Evolutionary conservation across 306 rosid species (phyloP).

Genomic region (Mimosa bimucronata): DNA sequence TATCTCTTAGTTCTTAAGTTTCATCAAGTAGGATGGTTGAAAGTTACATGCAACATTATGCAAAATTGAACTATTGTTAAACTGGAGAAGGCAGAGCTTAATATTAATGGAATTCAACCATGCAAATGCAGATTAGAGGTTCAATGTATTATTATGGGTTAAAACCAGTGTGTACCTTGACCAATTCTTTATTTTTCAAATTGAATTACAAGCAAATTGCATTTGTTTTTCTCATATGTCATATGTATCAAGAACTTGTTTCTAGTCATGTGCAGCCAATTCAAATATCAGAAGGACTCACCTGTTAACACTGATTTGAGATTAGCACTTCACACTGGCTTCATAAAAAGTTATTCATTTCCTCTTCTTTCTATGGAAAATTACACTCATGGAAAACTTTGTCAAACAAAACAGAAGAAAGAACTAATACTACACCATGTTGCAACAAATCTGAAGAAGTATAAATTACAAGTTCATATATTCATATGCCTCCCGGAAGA

Average conservation of each 20-base stretch:
- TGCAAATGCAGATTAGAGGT: background rate
- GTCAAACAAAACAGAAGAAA: conserved; percentile 17
- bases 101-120: background rate
- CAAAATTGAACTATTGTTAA: too few species aligned
- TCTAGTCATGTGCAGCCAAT: too few species aligned
- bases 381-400: background rate
- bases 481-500: conserved; percentile 6
- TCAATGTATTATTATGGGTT: background rate
- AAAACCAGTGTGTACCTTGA: background rate
- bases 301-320: background rate
- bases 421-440: conserved; percentile 8
- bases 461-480: background rate
- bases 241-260: background rate
- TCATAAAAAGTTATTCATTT: background rate
- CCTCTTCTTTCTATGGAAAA: background rate
- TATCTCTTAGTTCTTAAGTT: background rate
- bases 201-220: background rate
- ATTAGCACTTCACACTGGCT: background rate
- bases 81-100: background rate
- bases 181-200: background rate
- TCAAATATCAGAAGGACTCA: too few species aligned
- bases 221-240: too few species aligned
- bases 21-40: background rate
- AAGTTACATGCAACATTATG: background rate
- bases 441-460: conserved; percentile 19